A percentile compares a stretch with the other conserved stretches of the same genome.
phyloP scores from a whole-genome alignment of 1,284 basidiomycete genomes.

The Prillingera fragicola region DNA sequence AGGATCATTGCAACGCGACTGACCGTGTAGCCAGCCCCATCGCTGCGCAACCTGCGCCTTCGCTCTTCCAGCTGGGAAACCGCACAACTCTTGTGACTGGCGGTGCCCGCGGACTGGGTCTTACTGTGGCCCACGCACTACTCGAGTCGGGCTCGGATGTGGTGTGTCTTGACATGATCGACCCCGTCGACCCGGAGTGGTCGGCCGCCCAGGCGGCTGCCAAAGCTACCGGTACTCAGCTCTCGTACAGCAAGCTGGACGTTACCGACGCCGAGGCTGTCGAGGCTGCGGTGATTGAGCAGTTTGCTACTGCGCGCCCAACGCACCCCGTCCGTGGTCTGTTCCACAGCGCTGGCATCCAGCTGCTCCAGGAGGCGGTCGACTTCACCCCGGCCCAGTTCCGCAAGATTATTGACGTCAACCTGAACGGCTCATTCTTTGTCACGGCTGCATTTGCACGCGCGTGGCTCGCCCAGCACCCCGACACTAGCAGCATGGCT shows the following conservation, averaged over 20 bases:
- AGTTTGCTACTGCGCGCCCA: conserved; percentile 61
- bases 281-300: conserved; percentile 57
- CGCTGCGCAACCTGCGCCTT: conserved; percentile 5
- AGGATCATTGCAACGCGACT: too few relatives aligned
- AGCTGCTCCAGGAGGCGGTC: conserved; percentile 59
- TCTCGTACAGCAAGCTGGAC: conserved; percentile 62
- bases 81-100: conserved; percentile 70
- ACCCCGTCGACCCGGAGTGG: conserved; percentile 61
- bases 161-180: conserved; percentile 67
- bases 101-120: conserved; percentile 69
- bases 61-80: conserved; percentile 59
- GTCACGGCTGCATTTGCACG: conserved; percentile 72
- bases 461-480: conserved; percentile 66
- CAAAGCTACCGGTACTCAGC: conserved; percentile 46
- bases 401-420: conserved; percentile 62
- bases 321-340: conserved; percentile 37
- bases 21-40: too few relatives aligned
- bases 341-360: conserved; percentile 68
- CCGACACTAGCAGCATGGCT: conserved; percentile 50
- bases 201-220: conserved; percentile 56
- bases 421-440: conserved; percentile 68
- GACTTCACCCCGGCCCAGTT: conserved; percentile 66
- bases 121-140: conserved; percentile 70
- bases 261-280: conserved; percentile 58
- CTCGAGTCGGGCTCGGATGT: conserved; percentile 71